These are phyloP conservation scores for Vigna unguiculata DNA, from an alignment of 306 rosid genomes.

Conservation along the genomic window DNA sequence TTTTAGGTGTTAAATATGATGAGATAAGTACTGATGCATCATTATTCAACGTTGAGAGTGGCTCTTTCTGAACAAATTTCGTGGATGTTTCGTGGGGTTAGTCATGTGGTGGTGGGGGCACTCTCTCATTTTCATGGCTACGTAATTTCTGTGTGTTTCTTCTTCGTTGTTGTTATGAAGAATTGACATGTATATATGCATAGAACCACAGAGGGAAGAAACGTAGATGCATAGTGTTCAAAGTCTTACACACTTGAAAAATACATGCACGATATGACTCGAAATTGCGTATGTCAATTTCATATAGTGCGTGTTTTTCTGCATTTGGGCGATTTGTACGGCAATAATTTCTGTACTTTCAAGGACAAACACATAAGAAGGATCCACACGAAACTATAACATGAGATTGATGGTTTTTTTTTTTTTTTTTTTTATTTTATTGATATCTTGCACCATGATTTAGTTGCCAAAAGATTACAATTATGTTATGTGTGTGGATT, in stretches of 20 bases:
- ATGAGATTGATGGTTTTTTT: no score
- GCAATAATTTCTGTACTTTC: not conserved
- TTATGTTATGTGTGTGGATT: no score
- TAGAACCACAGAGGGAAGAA: not conserved
- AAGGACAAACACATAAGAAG: not conserved
- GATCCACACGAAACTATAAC: not conserved
- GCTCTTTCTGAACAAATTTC: no score
- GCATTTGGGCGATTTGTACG: not conserved
- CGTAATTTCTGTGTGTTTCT: not conserved
- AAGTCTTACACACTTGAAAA: not conserved
- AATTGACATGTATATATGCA: not conserved
- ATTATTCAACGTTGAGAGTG: no score
- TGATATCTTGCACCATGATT: no score
- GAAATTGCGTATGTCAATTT: conserved; percentile 5
- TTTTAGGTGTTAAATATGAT: no score
- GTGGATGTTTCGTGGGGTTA: not conserved
- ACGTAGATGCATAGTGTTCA: not conserved
- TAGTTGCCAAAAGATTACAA: no score
- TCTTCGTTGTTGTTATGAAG: not conserved
- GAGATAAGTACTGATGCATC: no score
- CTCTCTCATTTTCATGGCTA: not conserved
- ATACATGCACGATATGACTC: not conserved
- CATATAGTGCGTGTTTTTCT: not conserved
- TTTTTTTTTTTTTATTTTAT: no score
- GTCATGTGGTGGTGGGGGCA: not conserved